Percentiles rank a stretch among this genome's conserved stretches.
phyloP scores from a whole-genome alignment of 768 basidiomycete species.

The Psilocybe cyanescens region DNA sequence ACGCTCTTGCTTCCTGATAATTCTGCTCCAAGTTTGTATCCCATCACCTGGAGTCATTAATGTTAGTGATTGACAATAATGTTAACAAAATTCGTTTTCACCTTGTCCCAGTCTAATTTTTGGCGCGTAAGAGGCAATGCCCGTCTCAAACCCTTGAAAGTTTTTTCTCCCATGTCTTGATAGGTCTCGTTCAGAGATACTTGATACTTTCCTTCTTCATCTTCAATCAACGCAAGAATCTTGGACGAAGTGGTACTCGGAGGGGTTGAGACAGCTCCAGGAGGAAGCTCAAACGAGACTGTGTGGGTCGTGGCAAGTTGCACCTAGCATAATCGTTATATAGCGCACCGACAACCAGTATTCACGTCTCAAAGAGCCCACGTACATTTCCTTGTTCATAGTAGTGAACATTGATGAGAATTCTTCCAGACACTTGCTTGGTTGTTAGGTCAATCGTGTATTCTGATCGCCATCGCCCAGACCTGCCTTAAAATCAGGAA shows the following conservation, averaged over 20 bases:
- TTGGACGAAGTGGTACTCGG: conserved; percentile 63
- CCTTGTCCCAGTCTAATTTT: conserved; percentile 97
- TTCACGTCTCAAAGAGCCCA: neutral
- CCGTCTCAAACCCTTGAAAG: conserved; percentile 88
- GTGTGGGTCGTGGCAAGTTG: conserved; percentile 83
- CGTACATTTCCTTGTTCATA: conserved; percentile 96
- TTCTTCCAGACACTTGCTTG: conserved; percentile 67
- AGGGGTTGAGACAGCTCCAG: conserved; percentile 55
- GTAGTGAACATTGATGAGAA: conserved; percentile 90
- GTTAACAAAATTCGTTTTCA: conserved; percentile 29
- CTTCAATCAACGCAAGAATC: conserved; percentile 79
- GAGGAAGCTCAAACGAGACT: conserved; percentile 64
- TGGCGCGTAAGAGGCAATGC: conserved; percentile 91
- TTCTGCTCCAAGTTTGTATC: conserved; percentile 81
- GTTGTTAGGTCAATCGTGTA: conserved; percentile 75
- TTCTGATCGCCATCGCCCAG: conserved; percentile 92
- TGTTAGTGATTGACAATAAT: conserved; percentile 1
- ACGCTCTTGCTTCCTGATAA: conserved; percentile 66
- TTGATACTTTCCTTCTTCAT: conserved; percentile 83
- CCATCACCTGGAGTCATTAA: conserved; percentile 38
- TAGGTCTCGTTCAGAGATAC: conserved; percentile 80
- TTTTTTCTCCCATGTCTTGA: conserved; percentile 89
- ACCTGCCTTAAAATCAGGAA: conserved; percentile 54
- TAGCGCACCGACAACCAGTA: neutral
- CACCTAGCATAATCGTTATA: conserved; percentile 54